These are phyloP conservation scores for Geranium incanum DNA, from an alignment of 441 rosid genomes.

Conservation along the genomic window DNA sequence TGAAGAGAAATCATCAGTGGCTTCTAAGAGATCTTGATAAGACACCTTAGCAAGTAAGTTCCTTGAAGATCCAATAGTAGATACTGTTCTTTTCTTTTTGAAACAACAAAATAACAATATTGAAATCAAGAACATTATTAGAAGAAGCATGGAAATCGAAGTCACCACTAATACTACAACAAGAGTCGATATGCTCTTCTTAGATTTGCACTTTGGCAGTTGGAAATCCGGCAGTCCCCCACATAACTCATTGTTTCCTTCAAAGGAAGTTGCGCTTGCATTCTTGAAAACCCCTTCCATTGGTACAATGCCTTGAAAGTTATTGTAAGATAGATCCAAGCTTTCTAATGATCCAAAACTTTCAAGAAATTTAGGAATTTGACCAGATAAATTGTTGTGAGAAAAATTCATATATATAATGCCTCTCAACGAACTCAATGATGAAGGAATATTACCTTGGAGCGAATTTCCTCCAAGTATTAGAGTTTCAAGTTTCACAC, in stretches of 20 bases:
- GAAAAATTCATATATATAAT: slow-evolving; percentile 19
- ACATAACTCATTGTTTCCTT: slow-evolving; percentile 24
- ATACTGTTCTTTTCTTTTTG: neutral
- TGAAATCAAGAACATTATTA: neutral
- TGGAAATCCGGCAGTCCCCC: slow-evolving; percentile 25
- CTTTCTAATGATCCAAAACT: neutral
- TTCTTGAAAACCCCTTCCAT: slow-evolving; percentile 24
- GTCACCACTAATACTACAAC: neutral
- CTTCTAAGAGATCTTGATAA: slow-evolving; percentile 5
- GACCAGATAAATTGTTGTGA: slow-evolving; percentile 20
- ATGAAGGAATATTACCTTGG: slow-evolving; percentile 20
- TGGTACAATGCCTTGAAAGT: slow-evolving; percentile 22
- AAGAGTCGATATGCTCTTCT: neutral
- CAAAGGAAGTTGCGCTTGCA: slow-evolving; percentile 16
- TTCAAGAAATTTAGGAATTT: slow-evolving; percentile 19
- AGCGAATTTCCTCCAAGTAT: slow-evolving; percentile 23
- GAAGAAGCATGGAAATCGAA: neutral
- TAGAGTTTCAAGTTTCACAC: slow-evolving; percentile 16
- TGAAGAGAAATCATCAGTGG: slow-evolving; percentile 13
- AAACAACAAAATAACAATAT: neutral
- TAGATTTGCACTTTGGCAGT: slow-evolving; percentile 19
- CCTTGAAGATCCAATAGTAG: neutral
- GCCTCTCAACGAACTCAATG: slow-evolving; percentile 19
- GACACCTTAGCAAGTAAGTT: neutral
- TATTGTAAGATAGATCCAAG: slow-evolving; percentile 24